These are phyloP conservation scores for Metschnikowia baotianmanensis DNA, from an alignment of 805 yeast genomes.

Conservation along the genomic window DNA sequence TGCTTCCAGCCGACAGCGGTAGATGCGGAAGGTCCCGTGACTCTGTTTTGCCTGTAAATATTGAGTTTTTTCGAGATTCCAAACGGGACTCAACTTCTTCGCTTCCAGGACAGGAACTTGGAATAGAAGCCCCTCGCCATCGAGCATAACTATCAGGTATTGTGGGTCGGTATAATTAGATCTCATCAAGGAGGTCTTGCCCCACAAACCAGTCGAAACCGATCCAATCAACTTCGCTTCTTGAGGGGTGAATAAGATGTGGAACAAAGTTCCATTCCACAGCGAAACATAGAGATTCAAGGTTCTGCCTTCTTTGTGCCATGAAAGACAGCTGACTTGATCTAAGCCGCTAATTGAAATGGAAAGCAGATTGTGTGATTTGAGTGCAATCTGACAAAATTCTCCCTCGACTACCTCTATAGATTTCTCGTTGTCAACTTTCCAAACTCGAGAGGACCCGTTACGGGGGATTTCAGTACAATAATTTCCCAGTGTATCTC, in stretches of 20 bases:
- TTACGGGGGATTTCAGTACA: too few species aligned
- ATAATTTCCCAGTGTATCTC: too few species aligned
- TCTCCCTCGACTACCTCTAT: too few species aligned
- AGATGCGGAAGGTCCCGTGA: conserved; percentile 4
- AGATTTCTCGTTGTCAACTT: too few species aligned
- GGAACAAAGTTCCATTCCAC: conserved; percentile 14
- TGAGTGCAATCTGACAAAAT: too few species aligned
- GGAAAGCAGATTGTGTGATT: not conserved
- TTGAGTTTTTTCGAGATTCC: not conserved
- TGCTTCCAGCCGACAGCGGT: not conserved
- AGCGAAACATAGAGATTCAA: conserved; percentile 6
- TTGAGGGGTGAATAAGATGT: conserved; percentile 1
- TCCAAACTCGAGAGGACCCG: too few species aligned
- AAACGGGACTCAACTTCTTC: not conserved
- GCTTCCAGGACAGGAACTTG: conserved; percentile 2
- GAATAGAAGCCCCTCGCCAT: conserved; percentile 8
- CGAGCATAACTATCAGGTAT: conserved; percentile 4
- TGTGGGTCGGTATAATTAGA: not conserved
- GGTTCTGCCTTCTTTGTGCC: not conserved
- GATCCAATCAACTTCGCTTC: not conserved
- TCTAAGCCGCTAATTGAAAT: not conserved
- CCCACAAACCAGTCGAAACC: conserved; percentile 2
- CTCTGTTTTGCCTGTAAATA: conserved; percentile 1
- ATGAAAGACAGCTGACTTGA: conserved; percentile 7
- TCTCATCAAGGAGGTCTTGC: conserved; percentile 2